phyloP scores from a whole-genome alignment of 2,329 filamentous ascomycete species.

The Metarhizium rileyi region DNA sequence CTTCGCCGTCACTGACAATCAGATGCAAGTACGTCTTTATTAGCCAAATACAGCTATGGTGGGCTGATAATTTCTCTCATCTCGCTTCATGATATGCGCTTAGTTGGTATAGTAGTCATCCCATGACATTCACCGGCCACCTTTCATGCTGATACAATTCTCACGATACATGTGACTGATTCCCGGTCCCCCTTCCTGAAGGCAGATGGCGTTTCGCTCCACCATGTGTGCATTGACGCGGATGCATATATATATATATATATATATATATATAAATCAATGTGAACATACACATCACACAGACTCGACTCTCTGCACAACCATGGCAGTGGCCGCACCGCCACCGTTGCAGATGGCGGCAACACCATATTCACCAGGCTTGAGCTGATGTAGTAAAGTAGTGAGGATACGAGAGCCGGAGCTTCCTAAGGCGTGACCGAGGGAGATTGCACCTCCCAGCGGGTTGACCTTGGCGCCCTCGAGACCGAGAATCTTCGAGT shows the following conservation, averaged over 20 bases:
- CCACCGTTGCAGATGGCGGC: slow-evolving; percentile 97
- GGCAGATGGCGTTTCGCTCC: not conserved
- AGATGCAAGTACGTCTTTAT: not conserved
- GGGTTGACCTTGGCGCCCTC: slow-evolving; percentile 75
- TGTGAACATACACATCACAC: slow-evolving; percentile 31
- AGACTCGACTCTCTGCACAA: slow-evolving; percentile 71
- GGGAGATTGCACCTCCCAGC: slow-evolving; percentile 80
- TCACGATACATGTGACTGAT: not conserved
- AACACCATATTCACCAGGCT: slow-evolving; percentile 87
- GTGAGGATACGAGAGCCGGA: slow-evolving; percentile 87
- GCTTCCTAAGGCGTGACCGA: slow-evolving; percentile 88
- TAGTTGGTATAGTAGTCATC: slow-evolving; percentile 1
- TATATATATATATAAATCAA: no score
- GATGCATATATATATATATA: no score
- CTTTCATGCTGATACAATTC: not conserved
- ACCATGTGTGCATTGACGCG: no score
- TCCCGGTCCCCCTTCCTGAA: not conserved
- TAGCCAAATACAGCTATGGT: not conserved
- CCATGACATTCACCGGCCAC: not conserved
- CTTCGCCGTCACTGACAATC: no score
- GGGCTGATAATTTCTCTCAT: not conserved
- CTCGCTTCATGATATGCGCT: not conserved
- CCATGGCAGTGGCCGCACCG: slow-evolving; percentile 81
- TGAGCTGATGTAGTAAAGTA: slow-evolving; percentile 81
- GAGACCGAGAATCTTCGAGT: slow-evolving; percentile 82